Percentiles rank a stretch among this genome's conserved stretches.
These are phyloP conservation scores for Solanum sejunctum DNA, from an alignment of 257 asterid species.

Conservation along the genomic window DNA sequence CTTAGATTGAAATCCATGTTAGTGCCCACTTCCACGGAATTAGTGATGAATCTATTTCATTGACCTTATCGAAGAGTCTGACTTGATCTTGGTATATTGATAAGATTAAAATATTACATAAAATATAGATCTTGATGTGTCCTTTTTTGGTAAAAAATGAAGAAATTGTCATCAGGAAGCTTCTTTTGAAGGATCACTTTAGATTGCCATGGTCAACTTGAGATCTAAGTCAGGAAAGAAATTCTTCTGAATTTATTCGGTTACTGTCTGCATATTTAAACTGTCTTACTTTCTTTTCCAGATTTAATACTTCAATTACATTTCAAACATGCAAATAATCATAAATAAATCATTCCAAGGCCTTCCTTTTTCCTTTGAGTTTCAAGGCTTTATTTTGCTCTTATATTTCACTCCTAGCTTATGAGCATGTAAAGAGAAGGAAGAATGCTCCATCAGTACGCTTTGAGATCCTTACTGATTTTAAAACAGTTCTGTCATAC, in stretches of 20 bases:
- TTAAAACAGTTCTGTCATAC: not conserved
- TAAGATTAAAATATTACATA: not conserved
- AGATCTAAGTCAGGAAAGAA: not conserved
- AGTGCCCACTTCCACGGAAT: not conserved
- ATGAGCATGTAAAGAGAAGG: not conserved
- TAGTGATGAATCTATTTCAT: not conserved
- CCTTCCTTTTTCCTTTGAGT: not conserved
- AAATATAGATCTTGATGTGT: not conserved
- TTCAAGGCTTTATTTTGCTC: not conserved
- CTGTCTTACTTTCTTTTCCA: not conserved
- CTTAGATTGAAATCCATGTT: not conserved
- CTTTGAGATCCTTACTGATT: not conserved
- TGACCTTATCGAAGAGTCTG: not conserved
- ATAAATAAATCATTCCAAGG: not conserved
- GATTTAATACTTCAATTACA: not conserved
- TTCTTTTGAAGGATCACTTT: not conserved
- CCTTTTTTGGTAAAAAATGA: not conserved
- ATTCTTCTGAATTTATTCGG: not conserved
- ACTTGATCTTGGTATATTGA: not conserved
- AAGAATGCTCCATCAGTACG: not conserved
- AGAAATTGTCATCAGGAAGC: not conserved
- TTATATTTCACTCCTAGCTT: not conserved
- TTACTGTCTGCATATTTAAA: not conserved
- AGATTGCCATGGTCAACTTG: not conserved
- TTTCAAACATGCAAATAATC: not conserved